Evolutionary conservation across 1,139 yeast genomes (phyloP).

Genomic region (Arxiozyma telluris): DNA sequence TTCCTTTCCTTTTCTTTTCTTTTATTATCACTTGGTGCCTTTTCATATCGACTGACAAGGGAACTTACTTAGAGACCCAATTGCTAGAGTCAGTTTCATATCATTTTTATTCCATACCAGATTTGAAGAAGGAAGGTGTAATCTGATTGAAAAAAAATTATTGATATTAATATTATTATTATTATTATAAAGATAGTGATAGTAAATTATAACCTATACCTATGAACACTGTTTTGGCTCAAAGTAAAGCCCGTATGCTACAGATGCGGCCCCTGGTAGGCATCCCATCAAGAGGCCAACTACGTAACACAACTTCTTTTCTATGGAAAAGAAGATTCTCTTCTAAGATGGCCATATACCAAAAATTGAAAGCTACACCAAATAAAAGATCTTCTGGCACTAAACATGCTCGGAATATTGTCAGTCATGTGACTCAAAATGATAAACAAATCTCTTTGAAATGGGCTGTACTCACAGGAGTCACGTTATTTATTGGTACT

Average conservation of each 20-base stretch:
- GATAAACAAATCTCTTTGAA: slow-evolving; percentile 30
- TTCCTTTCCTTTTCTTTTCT: too few relatives aligned
- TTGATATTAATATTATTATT: too few relatives aligned
- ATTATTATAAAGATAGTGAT: too few relatives aligned
- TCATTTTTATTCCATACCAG: neutral
- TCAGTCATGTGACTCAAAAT: slow-evolving; percentile 2
- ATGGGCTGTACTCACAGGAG: slow-evolving; percentile 36
- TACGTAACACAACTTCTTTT: slow-evolving; percentile 21
- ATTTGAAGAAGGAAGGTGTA: neutral
- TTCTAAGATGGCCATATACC: slow-evolving; percentile 6
- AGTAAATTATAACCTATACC: slow-evolving; percentile 6
- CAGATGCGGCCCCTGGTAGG: slow-evolving; percentile 12
- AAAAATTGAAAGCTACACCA: slow-evolving; percentile 3
- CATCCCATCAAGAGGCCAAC: slow-evolving; percentile 15
- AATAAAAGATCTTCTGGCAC: slow-evolving; percentile 8
- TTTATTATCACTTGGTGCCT: too few relatives aligned
- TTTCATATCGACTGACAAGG: too few relatives aligned
- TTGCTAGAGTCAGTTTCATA: neutral
- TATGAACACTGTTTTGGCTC: slow-evolving; percentile 15
- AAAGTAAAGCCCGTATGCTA: slow-evolving; percentile 14
- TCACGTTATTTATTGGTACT: slow-evolving; percentile 25
- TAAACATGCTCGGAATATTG: neutral
- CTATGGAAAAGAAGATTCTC: slow-evolving; percentile 22
- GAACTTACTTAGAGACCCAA: too few relatives aligned
- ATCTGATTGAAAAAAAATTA: too few relatives aligned